Conservation (phyloP, 768 basidiomycete genomes). For the Candolleomyces aberdarensis region DNA sequence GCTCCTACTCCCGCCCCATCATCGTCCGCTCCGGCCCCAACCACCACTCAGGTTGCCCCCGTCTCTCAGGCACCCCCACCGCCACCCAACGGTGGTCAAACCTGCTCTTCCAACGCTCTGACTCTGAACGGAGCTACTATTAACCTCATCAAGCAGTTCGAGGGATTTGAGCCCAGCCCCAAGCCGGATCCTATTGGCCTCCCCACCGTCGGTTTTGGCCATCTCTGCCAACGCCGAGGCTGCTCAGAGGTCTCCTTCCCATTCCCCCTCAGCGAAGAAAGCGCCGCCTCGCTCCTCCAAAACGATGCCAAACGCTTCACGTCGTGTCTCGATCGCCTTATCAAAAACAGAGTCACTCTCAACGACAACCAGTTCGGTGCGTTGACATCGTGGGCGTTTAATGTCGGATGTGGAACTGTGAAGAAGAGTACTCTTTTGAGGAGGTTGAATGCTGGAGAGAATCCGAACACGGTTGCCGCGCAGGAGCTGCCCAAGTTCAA, state of each 20-base stretch:
- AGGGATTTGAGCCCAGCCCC: slow-evolving; percentile 29
- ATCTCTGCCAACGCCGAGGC: slow-evolving; percentile 20
- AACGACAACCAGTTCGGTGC: slow-evolving; percentile 38
- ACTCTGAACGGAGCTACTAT: slow-evolving; percentile 24
- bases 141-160: slow-evolving; percentile 26
- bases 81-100: background rate
- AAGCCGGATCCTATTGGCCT: slow-evolving; percentile 32
- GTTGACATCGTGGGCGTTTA: slow-evolving; percentile 29
- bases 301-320: slow-evolving; percentile 26
- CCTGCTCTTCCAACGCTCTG: slow-evolving; percentile 12
- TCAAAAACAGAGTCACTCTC: slow-evolving; percentile 25
- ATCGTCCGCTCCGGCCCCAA: background rate
- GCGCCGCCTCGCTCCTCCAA: slow-evolving; percentile 24
- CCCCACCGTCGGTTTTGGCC: slow-evolving; percentile 33
- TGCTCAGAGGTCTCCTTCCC: slow-evolving; percentile 23
- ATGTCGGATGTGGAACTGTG: slow-evolving; percentile 28
- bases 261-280: slow-evolving; percentile 26
- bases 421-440: slow-evolving; percentile 27
- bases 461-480: slow-evolving; percentile 32
- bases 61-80: background rate
- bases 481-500: slow-evolving; percentile 34
- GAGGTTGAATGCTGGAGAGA: slow-evolving; percentile 32
- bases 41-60: background rate
- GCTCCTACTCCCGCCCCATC: background rate
- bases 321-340: slow-evolving; percentile 24